Base-by-base conservation (phyloP, 192 early-diverging fungal species). In the Backusella tuberculispora region DNA sequence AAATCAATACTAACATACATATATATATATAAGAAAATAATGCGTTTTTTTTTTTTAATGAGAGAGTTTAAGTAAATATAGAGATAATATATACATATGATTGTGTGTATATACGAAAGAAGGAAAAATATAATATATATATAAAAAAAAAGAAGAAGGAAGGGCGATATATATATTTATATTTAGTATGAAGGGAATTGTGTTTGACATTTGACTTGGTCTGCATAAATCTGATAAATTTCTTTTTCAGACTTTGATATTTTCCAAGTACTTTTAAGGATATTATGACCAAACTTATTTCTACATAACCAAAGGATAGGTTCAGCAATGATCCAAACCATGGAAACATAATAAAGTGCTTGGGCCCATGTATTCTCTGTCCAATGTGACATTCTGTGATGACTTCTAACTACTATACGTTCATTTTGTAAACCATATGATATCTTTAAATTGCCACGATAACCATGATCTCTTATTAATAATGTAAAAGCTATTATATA, bases 281-380 rank as follows among this genome's bases (percentile, higher is more conserved):
- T 68, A 9, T 40, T 69, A 29, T 80, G 79, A 3, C 79, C 79
- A 66, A 76, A 80, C 14, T 72, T 56, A 29, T 76, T 76, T 42
- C 60, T 44, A 50, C 45, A 64, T 2, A 80, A 9, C 40, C 48
- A 56, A 24, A 76, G 43, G 14, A 81, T 42, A 8, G 85, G 85
- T 15, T 64, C 70, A 19, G 79, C 78, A 40, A 87, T 77, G 34
- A 87, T 80, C 78, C 85, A 87, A 4, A 85, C 67, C 64, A 82
- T 85, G 8, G 84, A 84, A 41, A 85, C 53, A 40, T 81, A 74
- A 24, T 80, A 78, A 5, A 87, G 47, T 6, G 76, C 45, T 29
- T 64, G 68, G 10, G 83, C 47, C 37, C 45, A 50, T 13, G 38
- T 72, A 10, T 64, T 46, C 14, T 83, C 76, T 10, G 68, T 41